Conservation (phyloP, 1,139 yeast genomes). For the Scheffersomyces titani region DNA sequence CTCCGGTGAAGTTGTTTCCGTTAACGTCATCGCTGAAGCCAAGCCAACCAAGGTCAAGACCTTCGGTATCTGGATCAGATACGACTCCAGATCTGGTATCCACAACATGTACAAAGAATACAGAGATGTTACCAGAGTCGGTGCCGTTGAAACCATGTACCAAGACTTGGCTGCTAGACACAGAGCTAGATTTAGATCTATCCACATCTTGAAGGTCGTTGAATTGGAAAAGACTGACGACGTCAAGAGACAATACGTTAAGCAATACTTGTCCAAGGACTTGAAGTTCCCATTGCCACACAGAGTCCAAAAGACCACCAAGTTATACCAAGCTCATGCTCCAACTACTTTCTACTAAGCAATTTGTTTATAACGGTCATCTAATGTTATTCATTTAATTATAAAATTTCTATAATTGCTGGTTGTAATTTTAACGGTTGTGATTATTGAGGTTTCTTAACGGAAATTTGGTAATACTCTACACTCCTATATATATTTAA, state of each 20-base stretch:
- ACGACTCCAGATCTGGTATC: conserved; percentile 99
- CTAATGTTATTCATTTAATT: background rate
- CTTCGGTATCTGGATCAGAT: conserved; percentile 99
- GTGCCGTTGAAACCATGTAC: conserved; percentile 98
- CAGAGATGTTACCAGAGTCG: conserved; percentile 99
- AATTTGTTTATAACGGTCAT: conserved; percentile 1
- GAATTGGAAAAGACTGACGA: conserved; percentile 97
- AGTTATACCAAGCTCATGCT: conserved; percentile 87
- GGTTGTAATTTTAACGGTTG: conserved; percentile 1
- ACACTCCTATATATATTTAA: conserved; percentile 1
- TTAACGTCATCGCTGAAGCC: conserved; percentile 89
- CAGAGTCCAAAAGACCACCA: conserved; percentile 92
- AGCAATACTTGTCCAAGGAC: conserved; percentile 94
- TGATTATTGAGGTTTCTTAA: conserved; percentile 1
- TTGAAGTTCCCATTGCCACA: conserved; percentile 99
- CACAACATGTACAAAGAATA: conserved; percentile 99
- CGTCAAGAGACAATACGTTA: conserved; percentile 99
- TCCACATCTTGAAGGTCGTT: conserved; percentile 98
- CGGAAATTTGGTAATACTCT: background rate
- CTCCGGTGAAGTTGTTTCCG: conserved; percentile 97
- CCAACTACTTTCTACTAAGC: conserved; percentile 94
- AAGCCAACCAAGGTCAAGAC: conserved; percentile 99
- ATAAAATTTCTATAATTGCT: conserved; percentile 1
- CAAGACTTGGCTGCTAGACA: conserved; percentile 99
- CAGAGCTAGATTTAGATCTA: conserved; percentile 99